Base-by-base conservation (phyloP, 257 asterid species). In the Ballota nigra region DNA sequence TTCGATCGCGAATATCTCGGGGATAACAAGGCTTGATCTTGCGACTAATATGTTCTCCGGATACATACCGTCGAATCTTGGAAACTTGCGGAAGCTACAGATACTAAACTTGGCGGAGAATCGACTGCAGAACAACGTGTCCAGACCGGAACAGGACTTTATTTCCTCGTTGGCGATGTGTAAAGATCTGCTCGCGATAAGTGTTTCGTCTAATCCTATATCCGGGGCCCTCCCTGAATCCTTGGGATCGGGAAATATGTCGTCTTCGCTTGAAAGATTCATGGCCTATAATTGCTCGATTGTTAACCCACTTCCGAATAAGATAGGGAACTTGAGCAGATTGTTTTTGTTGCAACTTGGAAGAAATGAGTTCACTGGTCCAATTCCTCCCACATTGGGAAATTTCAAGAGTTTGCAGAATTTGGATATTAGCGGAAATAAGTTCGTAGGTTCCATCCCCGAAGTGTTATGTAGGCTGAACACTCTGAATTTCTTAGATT, bases 1-100 rank as follows among this genome's bases (percentile, higher is more conserved):
- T n/a, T 29, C 75, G 2, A 57, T 80, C n/a, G 15, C 73, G 4
- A 80, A 80, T 62, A 34, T 69, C 64, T 76, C 78, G 33, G 56
- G 22, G 0, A 71, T 80, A 9, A 26, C 1, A 41, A 1, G 1
- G 5, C 36, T 64, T 0, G 57, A 40, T 3, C 57, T 64, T 40
- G 13, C 15, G 22, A 8, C 1, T 2, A 64, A 64, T 57, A 38
- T 19, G 13, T 64, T 64, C 57, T 11, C 70, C 2, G 70, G 57
- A 23, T 4, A 20, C 13, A 6, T 64, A 7, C 70, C 70, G 0
- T 40, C 0, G 2, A 64, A n/a, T 11, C 38, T 64, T 64, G 57
- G 24, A n/a, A 64, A 64, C 34, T 23, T 64, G 4, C 12, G 0
- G 6, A 20, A 12, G 4, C 68, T 36, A 2, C 52, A 20, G 19